phyloP scores from a whole-genome alignment of 1,284 basidiomycete species.

The Vanrija sp. region DNA sequence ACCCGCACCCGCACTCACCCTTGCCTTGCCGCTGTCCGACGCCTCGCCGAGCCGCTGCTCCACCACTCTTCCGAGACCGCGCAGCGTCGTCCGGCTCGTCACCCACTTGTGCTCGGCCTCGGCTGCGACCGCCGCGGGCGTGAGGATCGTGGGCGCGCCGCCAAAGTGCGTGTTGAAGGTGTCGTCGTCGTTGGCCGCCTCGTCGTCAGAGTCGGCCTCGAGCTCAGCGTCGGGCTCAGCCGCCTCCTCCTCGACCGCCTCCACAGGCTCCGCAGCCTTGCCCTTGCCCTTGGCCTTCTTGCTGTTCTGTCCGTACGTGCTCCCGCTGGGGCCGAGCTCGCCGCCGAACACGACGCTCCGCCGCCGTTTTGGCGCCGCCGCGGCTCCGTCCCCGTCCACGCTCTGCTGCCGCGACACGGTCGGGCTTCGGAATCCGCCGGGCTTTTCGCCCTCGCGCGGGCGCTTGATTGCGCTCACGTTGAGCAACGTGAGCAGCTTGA shows the following conservation, averaged over 20 bases:
- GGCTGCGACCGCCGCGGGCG: conserved; percentile 19
- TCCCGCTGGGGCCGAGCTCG: conserved; percentile 48
- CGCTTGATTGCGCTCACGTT: conserved; percentile 79
- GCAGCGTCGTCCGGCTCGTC: conserved; percentile 17
- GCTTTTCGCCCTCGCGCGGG: conserved; percentile 48
- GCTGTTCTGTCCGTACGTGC: conserved; percentile 26
- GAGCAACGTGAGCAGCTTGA: conserved; percentile 80
- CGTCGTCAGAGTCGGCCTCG: conserved; percentile 21
- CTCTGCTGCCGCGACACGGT: conserved; percentile 1
- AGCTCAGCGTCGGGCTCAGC: conserved; percentile 7
- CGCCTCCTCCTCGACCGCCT: conserved; percentile 12
- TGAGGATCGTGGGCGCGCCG: conserved; percentile 30
- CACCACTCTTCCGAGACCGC: conserved; percentile 56
- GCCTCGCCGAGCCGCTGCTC: conserved; percentile 55
- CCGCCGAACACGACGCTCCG: conserved; percentile 44
- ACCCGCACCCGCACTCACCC: conserved; percentile 30
- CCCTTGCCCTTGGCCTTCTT: conserved; percentile 25
- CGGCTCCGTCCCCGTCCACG: background rate
- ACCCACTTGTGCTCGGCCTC: conserved; percentile 37
- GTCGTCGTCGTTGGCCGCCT: conserved; percentile 28
- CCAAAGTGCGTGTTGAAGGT: conserved; percentile 48
- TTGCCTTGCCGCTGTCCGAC: conserved; percentile 31
- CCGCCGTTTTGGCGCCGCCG: conserved; percentile 22
- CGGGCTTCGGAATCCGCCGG: conserved; percentile 48
- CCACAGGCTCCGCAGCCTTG: background rate